Evolutionary conservation across 164 flowering plant genomes (phyloP).

Genomic region (Cinnamomum chago): DNA sequence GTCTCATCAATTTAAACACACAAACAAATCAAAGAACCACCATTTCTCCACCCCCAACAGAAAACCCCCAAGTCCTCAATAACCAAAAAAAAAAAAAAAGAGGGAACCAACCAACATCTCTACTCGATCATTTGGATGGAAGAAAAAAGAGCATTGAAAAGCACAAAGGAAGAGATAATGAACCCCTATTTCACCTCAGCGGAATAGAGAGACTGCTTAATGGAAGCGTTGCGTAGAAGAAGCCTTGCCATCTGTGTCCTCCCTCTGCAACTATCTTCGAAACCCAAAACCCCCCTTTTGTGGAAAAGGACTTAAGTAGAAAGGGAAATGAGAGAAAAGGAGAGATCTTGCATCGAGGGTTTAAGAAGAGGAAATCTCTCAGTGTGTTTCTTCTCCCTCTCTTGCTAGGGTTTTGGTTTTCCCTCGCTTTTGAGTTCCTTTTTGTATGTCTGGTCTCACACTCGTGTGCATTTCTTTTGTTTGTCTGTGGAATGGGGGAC

Average conservation of each 20-base stretch:
- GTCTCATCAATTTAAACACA: too few species aligned
- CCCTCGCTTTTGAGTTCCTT: too few species aligned
- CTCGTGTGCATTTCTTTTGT: too few species aligned
- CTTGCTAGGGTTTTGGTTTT: too few species aligned
- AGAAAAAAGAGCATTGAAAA: neutral
- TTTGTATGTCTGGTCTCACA: too few species aligned
- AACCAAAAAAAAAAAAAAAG: neutral
- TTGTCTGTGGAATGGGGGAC: too few species aligned
- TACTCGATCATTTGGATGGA: neutral
- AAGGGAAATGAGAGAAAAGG: neutral
- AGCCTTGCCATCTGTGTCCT: conserved; percentile 52
- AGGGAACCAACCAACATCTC: neutral
- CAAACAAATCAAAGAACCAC: neutral
- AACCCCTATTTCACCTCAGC: conserved; percentile 31
- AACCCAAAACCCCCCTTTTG: too few species aligned
- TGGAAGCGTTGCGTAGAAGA: conserved; percentile 36
- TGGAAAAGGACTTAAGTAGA: too few species aligned
- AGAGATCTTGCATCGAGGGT: neutral
- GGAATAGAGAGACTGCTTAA: conserved; percentile 32
- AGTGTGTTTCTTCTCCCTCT: neutral
- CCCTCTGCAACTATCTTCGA: neutral
- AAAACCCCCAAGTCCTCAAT: neutral
- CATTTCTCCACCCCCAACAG: neutral
- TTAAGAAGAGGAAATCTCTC: neutral
- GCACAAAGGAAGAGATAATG: neutral